Evolutionary conservation across 257 asterid species (phyloP).

Genomic region (Rauvolfia tetraphylla): DNA sequence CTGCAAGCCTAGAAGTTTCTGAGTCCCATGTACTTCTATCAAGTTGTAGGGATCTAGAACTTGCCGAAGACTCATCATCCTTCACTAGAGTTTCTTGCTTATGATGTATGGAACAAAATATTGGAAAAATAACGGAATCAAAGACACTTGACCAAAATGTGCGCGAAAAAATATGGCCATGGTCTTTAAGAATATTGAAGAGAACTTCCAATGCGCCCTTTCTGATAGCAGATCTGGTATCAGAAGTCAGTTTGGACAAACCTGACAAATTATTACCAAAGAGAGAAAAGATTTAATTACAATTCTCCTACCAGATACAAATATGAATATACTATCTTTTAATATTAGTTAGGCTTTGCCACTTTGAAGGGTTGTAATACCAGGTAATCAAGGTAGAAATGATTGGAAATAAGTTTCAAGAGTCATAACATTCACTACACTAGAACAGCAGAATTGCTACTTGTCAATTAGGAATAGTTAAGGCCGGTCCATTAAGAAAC

Average conservation of each 20-base stretch:
- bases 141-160: slow-evolving; percentile 72
- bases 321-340: neutral
- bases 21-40: slow-evolving; percentile 78
- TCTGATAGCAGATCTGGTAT: slow-evolving; percentile 92
- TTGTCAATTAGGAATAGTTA: neutral
- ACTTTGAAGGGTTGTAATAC: neutral
- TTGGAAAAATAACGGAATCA: slow-evolving; percentile 65
- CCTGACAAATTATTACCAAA: slow-evolving; percentile 49
- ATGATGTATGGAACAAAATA: slow-evolving; percentile 55
- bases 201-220: slow-evolving; percentile 93
- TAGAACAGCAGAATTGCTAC: neutral
- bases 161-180: slow-evolving; percentile 78
- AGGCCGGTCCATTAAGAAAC: neutral
- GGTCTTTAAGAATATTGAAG: slow-evolving; percentile 92
- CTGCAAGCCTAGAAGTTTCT: slow-evolving; percentile 68
- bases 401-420: slow-evolving; percentile 1
- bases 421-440: neutral
- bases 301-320: neutral
- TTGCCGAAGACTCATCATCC: slow-evolving; percentile 34
- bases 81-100: slow-evolving; percentile 41
- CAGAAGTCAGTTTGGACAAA: slow-evolving; percentile 82
- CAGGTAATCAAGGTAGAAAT: neutral
- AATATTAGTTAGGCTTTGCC: neutral
- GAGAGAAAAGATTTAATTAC: neutral
- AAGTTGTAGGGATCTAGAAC: slow-evolving; percentile 37